phyloP scores from a whole-genome alignment of 169 alveolate species.

The Plasmodium vivax region DNA sequence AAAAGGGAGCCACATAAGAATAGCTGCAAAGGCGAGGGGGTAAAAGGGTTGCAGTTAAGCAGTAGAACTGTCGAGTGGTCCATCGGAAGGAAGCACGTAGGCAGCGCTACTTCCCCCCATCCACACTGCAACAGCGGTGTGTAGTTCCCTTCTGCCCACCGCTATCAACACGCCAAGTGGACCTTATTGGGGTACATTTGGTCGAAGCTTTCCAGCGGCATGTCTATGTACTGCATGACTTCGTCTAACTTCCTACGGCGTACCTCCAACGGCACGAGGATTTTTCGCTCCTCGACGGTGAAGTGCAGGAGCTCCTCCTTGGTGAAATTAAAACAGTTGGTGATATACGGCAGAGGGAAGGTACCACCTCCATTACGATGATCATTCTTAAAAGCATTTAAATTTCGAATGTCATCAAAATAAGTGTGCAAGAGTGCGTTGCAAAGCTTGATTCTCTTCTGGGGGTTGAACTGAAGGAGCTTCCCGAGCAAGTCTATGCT shows the following conservation, averaged over 20 bases:
- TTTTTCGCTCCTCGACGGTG: slow-evolving; percentile 69
- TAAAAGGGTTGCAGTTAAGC: not conserved
- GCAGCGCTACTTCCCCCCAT: not conserved
- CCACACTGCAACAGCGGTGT: not conserved
- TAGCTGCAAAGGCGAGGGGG: not conserved
- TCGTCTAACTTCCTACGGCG: slow-evolving; percentile 24
- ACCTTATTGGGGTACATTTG: slow-evolving; percentile 60
- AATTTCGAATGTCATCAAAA: slow-evolving; percentile 59
- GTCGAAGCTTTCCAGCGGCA: slow-evolving; percentile 33
- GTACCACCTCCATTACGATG: not conserved
- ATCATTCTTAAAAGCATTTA: slow-evolving; percentile 33
- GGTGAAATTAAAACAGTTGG: slow-evolving; percentile 64
- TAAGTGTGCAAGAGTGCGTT: slow-evolving; percentile 39
- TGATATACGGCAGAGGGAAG: slow-evolving; percentile 18
- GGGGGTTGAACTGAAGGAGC: slow-evolving; percentile 45
- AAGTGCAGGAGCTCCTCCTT: slow-evolving; percentile 62
- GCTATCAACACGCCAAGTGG: slow-evolving; percentile 20
- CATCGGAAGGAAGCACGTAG: not conserved
- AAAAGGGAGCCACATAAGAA: not conserved
- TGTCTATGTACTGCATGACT: slow-evolving; percentile 54
- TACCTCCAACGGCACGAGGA: slow-evolving; percentile 31
- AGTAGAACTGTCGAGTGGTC: not conserved
- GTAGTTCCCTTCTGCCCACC: not conserved
- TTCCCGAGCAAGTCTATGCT: slow-evolving; percentile 35
- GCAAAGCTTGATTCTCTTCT: slow-evolving; percentile 52